phyloP scores from a whole-genome alignment of 305 asterid genomes.

The Fraxinus ornus region DNA sequence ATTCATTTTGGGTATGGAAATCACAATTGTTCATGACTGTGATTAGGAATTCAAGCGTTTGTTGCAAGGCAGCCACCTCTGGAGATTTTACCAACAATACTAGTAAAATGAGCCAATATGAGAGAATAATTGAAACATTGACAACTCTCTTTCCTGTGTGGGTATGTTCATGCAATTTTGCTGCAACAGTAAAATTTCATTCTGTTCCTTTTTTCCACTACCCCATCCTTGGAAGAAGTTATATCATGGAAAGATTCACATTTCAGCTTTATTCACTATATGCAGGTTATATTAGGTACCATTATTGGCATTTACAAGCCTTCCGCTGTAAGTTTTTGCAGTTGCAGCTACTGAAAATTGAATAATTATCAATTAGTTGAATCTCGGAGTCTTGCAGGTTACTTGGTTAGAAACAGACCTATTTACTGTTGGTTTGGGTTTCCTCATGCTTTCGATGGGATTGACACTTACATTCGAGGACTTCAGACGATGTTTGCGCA shows the following conservation, averaged over 20 bases:
- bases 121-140: constrained; percentile 81
- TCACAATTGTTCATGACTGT: constrained; percentile 13
- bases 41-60: constrained; percentile 44
- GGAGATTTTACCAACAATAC: constrained; percentile 64
- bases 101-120: constrained; percentile 65
- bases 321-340: constrained; percentile 55
- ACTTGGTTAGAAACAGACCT: constrained; percentile 93
- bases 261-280: constrained; percentile 5
- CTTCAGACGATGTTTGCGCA: constrained; percentile 85
- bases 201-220: constrained; percentile 14
- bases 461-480: constrained; percentile 91
- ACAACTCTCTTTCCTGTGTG: constrained; percentile 76
- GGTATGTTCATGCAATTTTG: constrained; percentile 42
- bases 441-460: constrained; percentile 99
- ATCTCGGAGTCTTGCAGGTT: constrained; percentile 52
- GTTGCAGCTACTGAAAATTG: constrained; percentile 22
- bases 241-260: constrained; percentile 5
- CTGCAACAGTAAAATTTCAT: constrained; percentile 9
- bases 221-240: not conserved
- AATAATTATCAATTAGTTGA: constrained; percentile 18
- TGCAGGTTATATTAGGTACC: constrained; percentile 91
- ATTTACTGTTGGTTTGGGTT: constrained; percentile 89
- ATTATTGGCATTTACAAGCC: constrained; percentile 89
- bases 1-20: not conserved
- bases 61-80: constrained; percentile 69